Conservation (phyloP, 495 filamentous ascomycete genomes). For the Pyrenula aspistea region DNA sequence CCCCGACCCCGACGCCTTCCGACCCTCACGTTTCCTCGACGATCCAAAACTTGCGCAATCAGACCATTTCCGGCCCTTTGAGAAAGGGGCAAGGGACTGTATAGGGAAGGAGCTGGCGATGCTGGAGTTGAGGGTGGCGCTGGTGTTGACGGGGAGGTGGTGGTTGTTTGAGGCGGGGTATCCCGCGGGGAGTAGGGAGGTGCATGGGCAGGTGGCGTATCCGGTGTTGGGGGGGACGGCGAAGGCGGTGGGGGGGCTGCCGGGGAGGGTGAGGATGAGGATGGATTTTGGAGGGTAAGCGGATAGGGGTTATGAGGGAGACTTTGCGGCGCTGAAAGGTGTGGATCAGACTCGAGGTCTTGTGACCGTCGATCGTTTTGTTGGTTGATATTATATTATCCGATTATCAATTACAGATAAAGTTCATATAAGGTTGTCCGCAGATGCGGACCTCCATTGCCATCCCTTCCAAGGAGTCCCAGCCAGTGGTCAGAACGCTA, state of each 20-base stretch:
- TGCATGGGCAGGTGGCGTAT: background rate
- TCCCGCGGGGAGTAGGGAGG: background rate
- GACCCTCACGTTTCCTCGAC: slow-evolving; percentile 13
- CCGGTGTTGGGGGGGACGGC: background rate
- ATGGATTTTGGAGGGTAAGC: slow-evolving; percentile 14
- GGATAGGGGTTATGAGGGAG: too few relatives aligned
- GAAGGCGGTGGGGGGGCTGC: slow-evolving; percentile 1
- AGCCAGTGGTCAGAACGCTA: too few relatives aligned
- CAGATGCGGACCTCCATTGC: too few relatives aligned
- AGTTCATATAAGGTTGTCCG: too few relatives aligned
- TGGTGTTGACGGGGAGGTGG: slow-evolving; percentile 29
- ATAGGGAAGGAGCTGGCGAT: slow-evolving; percentile 41
- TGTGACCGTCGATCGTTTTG: too few relatives aligned
- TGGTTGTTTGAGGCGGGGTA: slow-evolving; percentile 36
- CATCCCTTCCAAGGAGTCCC: too few relatives aligned
- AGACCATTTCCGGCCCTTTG: slow-evolving; percentile 39
- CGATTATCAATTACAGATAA: too few relatives aligned
- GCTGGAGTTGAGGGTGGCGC: slow-evolving; percentile 29
- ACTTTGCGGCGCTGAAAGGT: too few relatives aligned
- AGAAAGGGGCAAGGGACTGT: slow-evolving; percentile 37
- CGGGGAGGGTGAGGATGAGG: background rate
- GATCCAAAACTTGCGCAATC: slow-evolving; percentile 14
- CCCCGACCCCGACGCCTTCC: slow-evolving; percentile 10
- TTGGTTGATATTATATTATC: too few relatives aligned
- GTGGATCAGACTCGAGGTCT: too few relatives aligned